These are phyloP conservation scores for Candida labiduridarum DNA, from an alignment of 1,139 yeast genomes.

Conservation along the genomic window DNA sequence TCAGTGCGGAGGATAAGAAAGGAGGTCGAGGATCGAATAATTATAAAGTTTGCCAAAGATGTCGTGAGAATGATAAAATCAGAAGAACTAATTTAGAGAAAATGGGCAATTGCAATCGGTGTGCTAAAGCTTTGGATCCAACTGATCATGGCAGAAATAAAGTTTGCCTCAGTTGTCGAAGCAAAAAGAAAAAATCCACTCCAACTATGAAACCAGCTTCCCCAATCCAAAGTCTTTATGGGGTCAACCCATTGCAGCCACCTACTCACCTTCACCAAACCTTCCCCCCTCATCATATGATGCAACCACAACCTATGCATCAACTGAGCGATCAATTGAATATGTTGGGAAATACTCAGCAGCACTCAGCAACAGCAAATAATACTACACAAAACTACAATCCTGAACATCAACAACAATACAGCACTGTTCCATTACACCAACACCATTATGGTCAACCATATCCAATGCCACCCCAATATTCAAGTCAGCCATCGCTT, in stretches of 20 bases:
- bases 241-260: not conserved
- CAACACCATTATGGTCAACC: slow-evolving; percentile 1
- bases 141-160: slow-evolving; percentile 55
- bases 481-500: not conserved
- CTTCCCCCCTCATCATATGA: slow-evolving; percentile 1
- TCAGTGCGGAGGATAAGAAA: slow-evolving; percentile 10
- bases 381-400: not conserved
- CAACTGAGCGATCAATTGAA: slow-evolving; percentile 3
- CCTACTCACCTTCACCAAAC: not conserved
- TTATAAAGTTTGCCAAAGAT: slow-evolving; percentile 63
- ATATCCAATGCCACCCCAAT: slow-evolving; percentile 1
- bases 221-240: not conserved
- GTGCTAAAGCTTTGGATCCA: slow-evolving; percentile 51
- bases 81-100: slow-evolving; percentile 58
- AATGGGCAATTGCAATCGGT: slow-evolving; percentile 62
- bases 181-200: slow-evolving; percentile 46
- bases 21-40: slow-evolving; percentile 16
- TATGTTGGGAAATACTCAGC: not conserved
- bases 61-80: slow-evolving; percentile 62
- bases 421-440: not conserved
- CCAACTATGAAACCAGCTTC: slow-evolving; percentile 2
- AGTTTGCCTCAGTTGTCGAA: slow-evolving; percentile 56
- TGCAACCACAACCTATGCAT: slow-evolving; percentile 2
- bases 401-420: slow-evolving; percentile 4
- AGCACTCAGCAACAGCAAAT: not conserved